A percentile compares a stretch with the other conserved stretches of the same genome.
Evolutionary conservation across 345 rosid genomes (phyloP).

Genomic region (Fremontodendron californicum): DNA sequence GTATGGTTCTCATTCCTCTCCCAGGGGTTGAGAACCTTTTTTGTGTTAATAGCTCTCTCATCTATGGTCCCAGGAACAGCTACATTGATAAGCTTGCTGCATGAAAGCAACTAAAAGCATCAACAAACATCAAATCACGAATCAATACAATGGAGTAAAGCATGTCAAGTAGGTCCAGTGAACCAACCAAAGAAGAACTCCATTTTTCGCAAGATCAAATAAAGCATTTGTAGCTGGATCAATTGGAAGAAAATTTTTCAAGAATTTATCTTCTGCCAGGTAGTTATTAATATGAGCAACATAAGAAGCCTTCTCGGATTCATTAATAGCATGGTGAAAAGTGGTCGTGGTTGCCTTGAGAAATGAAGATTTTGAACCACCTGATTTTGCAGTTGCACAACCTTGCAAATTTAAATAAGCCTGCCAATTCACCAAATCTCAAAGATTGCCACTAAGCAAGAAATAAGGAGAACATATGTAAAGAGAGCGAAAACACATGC

Average conservation of each 20-base stretch:
- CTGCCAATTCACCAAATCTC: slow-evolving; percentile 31
- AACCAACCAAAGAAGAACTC: slow-evolving; percentile 90
- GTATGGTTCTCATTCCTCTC: slow-evolving; percentile 98
- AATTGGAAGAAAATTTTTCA: slow-evolving; percentile 74
- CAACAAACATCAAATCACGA: slow-evolving; percentile 14
- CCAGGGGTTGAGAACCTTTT: slow-evolving; percentile 80
- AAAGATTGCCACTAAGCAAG: not conserved
- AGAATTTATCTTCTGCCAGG: slow-evolving; percentile 81
- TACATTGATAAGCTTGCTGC: slow-evolving; percentile 94
- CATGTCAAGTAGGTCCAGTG: not conserved
- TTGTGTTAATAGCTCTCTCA: slow-evolving; percentile 95
- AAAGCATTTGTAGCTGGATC: slow-evolving; percentile 77
- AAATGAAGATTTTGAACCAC: slow-evolving; percentile 68
- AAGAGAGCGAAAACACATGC: not conserved
- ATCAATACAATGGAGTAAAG: not conserved
- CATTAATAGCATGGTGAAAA: slow-evolving; percentile 79
- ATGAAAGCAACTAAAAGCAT: slow-evolving; percentile 24
- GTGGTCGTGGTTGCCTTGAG: slow-evolving; percentile 86
- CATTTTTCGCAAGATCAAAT: slow-evolving; percentile 82
- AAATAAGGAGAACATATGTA: not conserved
- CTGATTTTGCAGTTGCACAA: slow-evolving; percentile 52
- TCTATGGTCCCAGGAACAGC: slow-evolving; percentile 98
- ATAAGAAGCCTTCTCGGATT: slow-evolving; percentile 88
- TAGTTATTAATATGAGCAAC: slow-evolving; percentile 78
- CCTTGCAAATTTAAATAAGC: slow-evolving; percentile 72